phyloP scores from a whole-genome alignment of 352 stramenopile species.

The Globisporangium solare region DNA sequence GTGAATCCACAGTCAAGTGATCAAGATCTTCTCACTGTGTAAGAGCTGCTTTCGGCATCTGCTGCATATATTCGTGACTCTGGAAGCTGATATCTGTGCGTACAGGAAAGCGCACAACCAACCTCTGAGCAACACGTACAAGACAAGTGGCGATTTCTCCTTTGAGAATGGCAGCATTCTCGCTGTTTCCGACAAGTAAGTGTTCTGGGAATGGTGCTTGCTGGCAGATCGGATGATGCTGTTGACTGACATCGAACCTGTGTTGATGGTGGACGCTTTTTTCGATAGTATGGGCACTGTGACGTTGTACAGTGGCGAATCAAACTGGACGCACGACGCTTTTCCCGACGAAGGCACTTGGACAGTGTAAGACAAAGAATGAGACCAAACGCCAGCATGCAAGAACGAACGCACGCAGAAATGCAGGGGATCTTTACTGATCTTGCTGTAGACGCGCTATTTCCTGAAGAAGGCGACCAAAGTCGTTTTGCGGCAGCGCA shows the following conservation, averaged over 20 bases:
- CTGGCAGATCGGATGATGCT: no score
- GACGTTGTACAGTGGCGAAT: constrained; percentile 39
- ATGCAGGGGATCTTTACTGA: constrained; percentile 16
- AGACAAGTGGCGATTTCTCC: constrained; percentile 76
- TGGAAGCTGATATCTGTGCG: neutral
- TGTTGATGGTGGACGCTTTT: neutral
- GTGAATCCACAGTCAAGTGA: constrained; percentile 19
- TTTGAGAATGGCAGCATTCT: constrained; percentile 37
- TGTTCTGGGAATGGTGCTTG: neutral
- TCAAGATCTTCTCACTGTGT: constrained; percentile 22
- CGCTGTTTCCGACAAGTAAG: constrained; percentile 74
- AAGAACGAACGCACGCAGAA: constrained; percentile 18
- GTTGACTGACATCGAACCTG: neutral
- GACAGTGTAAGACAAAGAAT: no score
- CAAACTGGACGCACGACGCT: no score
- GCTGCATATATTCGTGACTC: no score
- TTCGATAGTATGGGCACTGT: constrained; percentile 42
- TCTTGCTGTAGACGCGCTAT: constrained; percentile 51
- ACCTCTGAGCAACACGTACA: constrained; percentile 31
- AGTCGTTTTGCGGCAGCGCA: constrained; percentile 31
- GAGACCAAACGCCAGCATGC: neutral
- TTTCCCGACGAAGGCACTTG: no score
- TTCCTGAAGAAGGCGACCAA: constrained; percentile 58
- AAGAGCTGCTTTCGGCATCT: neutral
- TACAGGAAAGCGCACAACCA: constrained; percentile 11